Evolutionary conservation across 495 filamentous ascomycete species (phyloP), one percentile per base, ranked within the genome.

Genomic region (Aeminium ludgeri): DNA sequence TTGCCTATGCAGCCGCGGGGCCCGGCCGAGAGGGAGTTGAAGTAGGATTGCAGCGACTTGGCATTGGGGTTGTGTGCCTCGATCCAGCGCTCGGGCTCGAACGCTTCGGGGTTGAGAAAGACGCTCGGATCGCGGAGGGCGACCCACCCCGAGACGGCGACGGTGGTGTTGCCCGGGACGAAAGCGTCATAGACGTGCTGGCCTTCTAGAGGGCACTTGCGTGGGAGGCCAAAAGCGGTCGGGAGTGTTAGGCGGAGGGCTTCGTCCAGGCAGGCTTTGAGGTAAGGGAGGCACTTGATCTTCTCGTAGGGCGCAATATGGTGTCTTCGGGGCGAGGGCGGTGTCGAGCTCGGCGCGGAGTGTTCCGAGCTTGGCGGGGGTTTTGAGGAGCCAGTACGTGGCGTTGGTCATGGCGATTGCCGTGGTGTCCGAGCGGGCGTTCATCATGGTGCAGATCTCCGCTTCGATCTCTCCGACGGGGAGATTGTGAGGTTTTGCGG

Each of bases 301-400:
- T 65, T 67, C 19, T 64, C 63, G 44, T 65, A 66, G 10, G 58
- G 52, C 1, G 60, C 64, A 31, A 68, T 52, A 13, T n/a, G n/a
- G 55, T 58, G 10, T 63, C 61, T 6, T 43, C 49, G 2, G 39
- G 30, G 40, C 46, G 10, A 51, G 35, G 1, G 18, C 59, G 0
- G 53, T 53, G 20, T 65, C 75, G 7, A 84, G 56, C 51, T 82
- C 78, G 23, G 66, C 43, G 17, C 69, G 67, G 1, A 78, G 67
- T 47, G 67, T 71, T 3, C 48, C 49, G 36, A 76, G 59, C 3
- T 53, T 55, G 2, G 58, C 44, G 0, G 72, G 73, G 49, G 73
- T 63, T 30, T 62, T 65, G 35, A 77, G 50, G 0, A 82, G 63
- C 28, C 66, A 60, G 55, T 69, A 78, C 51, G 81, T 46, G 16